Percentiles rank a stretch among this genome's conserved stretches.
phyloP scores from a whole-genome alignment of 2,329 filamentous ascomycete species.

The Blastomyces emzantsi region DNA sequence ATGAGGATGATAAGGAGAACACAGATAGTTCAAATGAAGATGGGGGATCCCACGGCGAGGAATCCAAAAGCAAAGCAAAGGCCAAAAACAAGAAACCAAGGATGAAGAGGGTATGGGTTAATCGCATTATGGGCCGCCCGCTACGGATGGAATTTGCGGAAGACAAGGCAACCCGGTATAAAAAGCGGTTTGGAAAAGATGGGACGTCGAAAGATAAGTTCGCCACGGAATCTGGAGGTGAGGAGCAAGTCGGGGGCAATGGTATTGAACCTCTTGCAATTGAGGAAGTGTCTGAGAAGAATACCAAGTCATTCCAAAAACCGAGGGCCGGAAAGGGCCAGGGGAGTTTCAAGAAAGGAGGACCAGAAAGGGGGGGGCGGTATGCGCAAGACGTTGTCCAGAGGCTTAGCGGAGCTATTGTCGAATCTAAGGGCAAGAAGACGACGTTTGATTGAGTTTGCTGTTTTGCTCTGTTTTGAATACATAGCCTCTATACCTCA shows the following conservation, averaged over 20 bases:
- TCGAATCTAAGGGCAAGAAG: conserved; percentile 71
- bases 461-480: neutral
- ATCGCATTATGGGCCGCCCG: conserved; percentile 67
- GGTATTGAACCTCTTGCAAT: conserved; percentile 12
- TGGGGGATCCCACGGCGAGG: conserved; percentile 18
- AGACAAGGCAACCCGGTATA: conserved; percentile 79
- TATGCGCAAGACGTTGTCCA: conserved; percentile 45
- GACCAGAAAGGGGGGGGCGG: conserved; percentile 24
- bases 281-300: conserved; percentile 11
- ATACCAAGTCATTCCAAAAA: conserved; percentile 18
- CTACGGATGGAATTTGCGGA: conserved; percentile 91
- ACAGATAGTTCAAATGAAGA: conserved; percentile 25
- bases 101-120: conserved; percentile 69
- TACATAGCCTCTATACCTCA: neutral
- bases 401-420: conserved; percentile 68
- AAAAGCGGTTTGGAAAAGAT: conserved; percentile 84
- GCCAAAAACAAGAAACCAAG: conserved; percentile 47
- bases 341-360: conserved; percentile 21
- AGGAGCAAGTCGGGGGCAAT: conserved; percentile 14
- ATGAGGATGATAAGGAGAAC: conserved; percentile 17
- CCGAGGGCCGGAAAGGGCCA: conserved; percentile 18
- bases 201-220: conserved; percentile 36
- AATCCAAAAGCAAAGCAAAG: conserved; percentile 25
- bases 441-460: conserved; percentile 59
- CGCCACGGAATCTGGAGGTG: conserved; percentile 23